Evolutionary conservation across 2,329 filamentous ascomycete genomes (phyloP), one percentile per base, ranked within the genome.

Genomic region (Verticillium albo-atrum): DNA sequence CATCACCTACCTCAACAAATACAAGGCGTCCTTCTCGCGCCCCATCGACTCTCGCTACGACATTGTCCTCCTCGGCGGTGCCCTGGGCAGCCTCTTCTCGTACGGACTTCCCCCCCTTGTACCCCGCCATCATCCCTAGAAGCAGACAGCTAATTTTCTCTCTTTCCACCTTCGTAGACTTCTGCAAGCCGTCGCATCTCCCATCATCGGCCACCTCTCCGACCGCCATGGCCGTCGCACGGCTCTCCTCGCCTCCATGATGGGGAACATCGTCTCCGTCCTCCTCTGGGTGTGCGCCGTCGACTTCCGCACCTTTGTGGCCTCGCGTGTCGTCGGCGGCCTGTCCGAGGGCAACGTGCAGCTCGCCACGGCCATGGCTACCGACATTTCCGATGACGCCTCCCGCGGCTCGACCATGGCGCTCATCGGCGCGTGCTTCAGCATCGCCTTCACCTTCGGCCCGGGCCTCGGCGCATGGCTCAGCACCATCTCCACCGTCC

Each of bases 41-140:
- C 93, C 94, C 52, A 98, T 99, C 74, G 94, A 97, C 71, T 93
- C 93, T 60, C 88, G 92, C 78, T 97, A 99, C 80, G 95, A 99
- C 72, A 97, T 98, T 66, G 93, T 99, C 27, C 84, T 99, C 51
- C 85, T 99, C 6, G 95, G 95, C 58, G 95, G 95, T 54, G 95
- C 94, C 25, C 81, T 99, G 27, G 95, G 95, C 64, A 97, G 93
- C 59, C 80, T 99, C 23, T 99, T 99, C 80, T 88, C 85, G 81
- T 84, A 68, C 62, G 80, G 66, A 37, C 27, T 58, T n/a, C 10
- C 37, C 15, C 20, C 12, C 15, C 20, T 42, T 47, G 14, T 14
- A 23, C 20, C 42, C 42, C 20, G 42, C 42, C 42, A 47, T 23
- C 42, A 23, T 1, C 7, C 42, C 7, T 12, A 23, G 17, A 6